Conservation (phyloP, 768 basidiomycete species). For the Leccinum fibrillosum region DNA sequence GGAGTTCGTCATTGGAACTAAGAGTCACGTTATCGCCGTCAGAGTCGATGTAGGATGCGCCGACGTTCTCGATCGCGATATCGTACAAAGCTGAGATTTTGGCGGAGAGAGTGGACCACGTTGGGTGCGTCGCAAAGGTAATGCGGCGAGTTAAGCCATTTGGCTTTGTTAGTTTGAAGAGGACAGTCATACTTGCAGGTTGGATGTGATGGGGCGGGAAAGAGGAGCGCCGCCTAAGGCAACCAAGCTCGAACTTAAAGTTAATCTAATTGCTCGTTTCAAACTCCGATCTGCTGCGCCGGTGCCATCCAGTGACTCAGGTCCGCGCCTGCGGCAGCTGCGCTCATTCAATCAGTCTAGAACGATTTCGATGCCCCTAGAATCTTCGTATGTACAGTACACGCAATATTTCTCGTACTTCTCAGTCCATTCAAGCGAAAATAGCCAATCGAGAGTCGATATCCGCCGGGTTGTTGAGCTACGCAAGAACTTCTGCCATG, state of each 20-base stretch:
- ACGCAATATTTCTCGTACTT: not conserved
- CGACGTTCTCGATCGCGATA: conserved; percentile 57
- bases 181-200: conserved; percentile 35
- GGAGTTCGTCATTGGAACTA: conserved; percentile 74
- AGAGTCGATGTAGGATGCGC: conserved; percentile 66
- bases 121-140: conserved; percentile 47
- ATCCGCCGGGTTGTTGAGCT: conserved; percentile 71
- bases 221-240: not conserved
- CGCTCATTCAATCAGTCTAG: not conserved
- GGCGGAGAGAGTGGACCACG: conserved; percentile 54
- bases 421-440: conserved; percentile 50
- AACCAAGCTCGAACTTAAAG: not conserved
- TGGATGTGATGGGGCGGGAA: conserved; percentile 33
- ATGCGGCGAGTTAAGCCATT: conserved; percentile 60
- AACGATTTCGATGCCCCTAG: not conserved
- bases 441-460: conserved; percentile 66
- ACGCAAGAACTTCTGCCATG: conserved; percentile 4
- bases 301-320: not conserved
- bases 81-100: conserved; percentile 52
- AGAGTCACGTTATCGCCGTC: conserved; percentile 78
- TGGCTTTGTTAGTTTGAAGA: conserved; percentile 64
- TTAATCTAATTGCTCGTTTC: conserved; percentile 28
- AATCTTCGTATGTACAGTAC: conserved; percentile 2
- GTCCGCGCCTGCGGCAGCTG: conserved; percentile 5
- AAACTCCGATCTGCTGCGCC: conserved; percentile 45